Evolutionary conservation across 164 flowering plant genomes (phyloP).

Genomic region (Nymphaea thermarum): DNA sequence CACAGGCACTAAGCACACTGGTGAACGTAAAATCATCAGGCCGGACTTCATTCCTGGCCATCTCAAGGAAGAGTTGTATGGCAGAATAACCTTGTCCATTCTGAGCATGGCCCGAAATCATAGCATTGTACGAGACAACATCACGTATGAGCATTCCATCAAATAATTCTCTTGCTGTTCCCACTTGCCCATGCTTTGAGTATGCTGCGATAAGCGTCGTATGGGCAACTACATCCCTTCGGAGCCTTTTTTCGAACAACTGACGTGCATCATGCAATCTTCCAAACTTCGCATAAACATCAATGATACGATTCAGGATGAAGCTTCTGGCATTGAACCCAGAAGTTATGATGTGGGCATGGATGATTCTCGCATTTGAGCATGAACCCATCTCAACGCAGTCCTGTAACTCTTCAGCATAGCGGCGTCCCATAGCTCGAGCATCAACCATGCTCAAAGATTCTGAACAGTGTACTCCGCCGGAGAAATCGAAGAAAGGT

Average conservation of each 20-base stretch:
- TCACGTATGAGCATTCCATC: constrained; percentile 41
- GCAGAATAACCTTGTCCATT: constrained; percentile 48
- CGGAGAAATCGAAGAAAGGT: background rate
- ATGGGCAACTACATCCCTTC: constrained; percentile 50
- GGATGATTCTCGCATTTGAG: constrained; percentile 28
- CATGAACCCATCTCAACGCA: constrained; percentile 9
- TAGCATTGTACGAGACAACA: constrained; percentile 49
- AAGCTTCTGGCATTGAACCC: constrained; percentile 49
- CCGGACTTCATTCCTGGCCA: constrained; percentile 24
- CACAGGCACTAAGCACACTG: constrained; percentile 32
- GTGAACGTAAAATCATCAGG: constrained; percentile 53
- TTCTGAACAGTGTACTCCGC: background rate
- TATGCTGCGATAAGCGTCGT: constrained; percentile 58
- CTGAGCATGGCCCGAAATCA: constrained; percentile 51
- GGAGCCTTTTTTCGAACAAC: constrained; percentile 50
- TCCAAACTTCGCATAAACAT: constrained; percentile 38
- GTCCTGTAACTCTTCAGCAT: background rate
- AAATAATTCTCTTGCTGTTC: constrained; percentile 33
- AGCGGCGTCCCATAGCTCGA: background rate
- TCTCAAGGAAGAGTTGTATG: constrained; percentile 28
- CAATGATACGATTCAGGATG: constrained; percentile 54
- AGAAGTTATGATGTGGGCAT: constrained; percentile 53
- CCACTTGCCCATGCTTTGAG: constrained; percentile 23
- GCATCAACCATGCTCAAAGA: background rate
- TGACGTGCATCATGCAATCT: constrained; percentile 29